Conservation (phyloP, 2,329 filamentous ascomycete species). For the Ascochyta pisi region DNA sequence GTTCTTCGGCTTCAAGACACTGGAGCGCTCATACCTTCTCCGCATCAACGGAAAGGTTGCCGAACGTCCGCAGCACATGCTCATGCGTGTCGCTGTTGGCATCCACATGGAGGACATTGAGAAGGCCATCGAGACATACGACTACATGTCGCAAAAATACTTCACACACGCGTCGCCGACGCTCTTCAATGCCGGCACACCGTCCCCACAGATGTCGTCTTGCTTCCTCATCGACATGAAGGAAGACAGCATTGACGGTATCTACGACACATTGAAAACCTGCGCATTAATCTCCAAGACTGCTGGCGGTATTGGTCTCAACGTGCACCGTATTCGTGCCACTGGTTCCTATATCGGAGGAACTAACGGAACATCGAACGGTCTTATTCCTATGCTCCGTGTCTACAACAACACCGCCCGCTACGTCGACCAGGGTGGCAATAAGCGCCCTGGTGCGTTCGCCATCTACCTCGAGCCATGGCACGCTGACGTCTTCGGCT, state of each 20-base stretch:
- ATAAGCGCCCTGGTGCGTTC: conserved; percentile 98
- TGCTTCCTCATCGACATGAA: conserved; percentile 99
- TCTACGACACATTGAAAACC: conserved; percentile 98
- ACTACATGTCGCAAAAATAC: conserved; percentile 98
- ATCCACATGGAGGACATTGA: conserved; percentile 96
- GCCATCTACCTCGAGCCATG: conserved; percentile 99
- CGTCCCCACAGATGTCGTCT: conserved; percentile 91
- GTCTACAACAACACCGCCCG: conserved; percentile 99
- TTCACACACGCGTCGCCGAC: conserved; percentile 99
- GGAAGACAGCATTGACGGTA: conserved; percentile 98
- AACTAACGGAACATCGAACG: conserved; percentile 97
- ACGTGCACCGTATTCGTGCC: conserved; percentile 94
- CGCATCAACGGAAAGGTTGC: conserved; percentile 95
- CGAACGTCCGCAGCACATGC: conserved; percentile 98
- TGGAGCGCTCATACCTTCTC: conserved; percentile 96
- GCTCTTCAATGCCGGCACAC: conserved; percentile 96
- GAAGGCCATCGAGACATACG: conserved; percentile 95
- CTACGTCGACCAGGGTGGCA: conserved; percentile 98
- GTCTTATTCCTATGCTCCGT: conserved; percentile 95
- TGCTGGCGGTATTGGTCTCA: conserved; percentile 95
- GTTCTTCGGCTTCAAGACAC: conserved; percentile 99
- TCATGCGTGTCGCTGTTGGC: conserved; percentile 98
- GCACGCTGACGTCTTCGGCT: conserved; percentile 97
- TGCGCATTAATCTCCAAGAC: conserved; percentile 99
- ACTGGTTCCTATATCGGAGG: conserved; percentile 98